These are phyloP conservation scores for Phaeoacremonium minimum DNA, from an alignment of 2,329 filamentous ascomycete species.

Conservation along the genomic window DNA sequence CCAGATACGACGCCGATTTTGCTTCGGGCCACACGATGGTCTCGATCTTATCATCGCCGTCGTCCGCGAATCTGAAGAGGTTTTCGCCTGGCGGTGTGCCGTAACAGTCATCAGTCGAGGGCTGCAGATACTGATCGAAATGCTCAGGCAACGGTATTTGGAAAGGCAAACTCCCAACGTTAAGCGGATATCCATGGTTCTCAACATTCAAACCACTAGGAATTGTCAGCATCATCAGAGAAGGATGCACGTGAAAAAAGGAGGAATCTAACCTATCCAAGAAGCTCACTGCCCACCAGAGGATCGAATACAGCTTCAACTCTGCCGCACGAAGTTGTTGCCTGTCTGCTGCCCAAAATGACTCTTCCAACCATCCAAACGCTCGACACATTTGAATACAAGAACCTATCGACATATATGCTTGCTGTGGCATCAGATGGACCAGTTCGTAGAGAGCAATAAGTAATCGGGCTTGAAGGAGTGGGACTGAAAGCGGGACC, in stretches of 20 bases:
- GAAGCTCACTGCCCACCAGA: constrained; percentile 24
- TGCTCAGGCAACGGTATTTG: constrained; percentile 17
- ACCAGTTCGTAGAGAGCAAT: constrained; percentile 22
- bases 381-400: constrained; percentile 20
- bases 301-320: constrained; percentile 19
- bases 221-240: background rate
- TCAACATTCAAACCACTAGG: constrained; percentile 18
- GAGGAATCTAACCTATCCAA: constrained; percentile 18
- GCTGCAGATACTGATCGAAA: constrained; percentile 15
- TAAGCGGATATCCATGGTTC: constrained; percentile 18
- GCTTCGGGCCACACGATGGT: constrained; percentile 19
- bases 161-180: constrained; percentile 11
- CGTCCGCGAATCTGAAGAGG: constrained; percentile 13
- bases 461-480: constrained; percentile 21
- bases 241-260: background rate
- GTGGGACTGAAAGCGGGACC: constrained; percentile 13
- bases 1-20: constrained; percentile 18
- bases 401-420: constrained; percentile 19
- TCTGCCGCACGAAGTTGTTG: constrained; percentile 12
- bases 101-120: constrained; percentile 7
- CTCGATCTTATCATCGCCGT: constrained; percentile 15
- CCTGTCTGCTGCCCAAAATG: constrained; percentile 17
- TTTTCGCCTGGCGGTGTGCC: constrained; percentile 4
- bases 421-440: constrained; percentile 21
- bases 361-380: constrained; percentile 18